Base-by-base conservation (phyloP, 352 stramenopile species). In the Pythium guiyangense region DNA sequence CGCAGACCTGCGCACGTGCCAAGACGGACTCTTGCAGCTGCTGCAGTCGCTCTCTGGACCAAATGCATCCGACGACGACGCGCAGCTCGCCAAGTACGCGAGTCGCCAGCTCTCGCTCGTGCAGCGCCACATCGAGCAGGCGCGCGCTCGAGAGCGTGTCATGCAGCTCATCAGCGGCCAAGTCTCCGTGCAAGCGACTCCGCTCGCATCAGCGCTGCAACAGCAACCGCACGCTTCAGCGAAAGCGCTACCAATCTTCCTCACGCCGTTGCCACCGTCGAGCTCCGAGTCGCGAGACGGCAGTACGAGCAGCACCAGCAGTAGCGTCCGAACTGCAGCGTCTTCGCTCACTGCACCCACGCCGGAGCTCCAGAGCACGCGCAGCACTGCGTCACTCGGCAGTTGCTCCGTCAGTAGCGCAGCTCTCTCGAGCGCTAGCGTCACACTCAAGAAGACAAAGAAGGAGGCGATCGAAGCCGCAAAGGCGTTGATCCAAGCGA, bases 81-180 rank as follows among this genome's bases (percentile, higher is more conserved):
- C 69, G 31, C 74, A 76, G 43, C 64, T 91, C 12, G 78, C 49
- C 44, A 76, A 83, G 61, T 91, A 91, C 63, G 71, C 77, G 2
- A 55, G 57, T 14, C 67, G 79, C 29, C 73, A 91, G 56, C 54
- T 91, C 35, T 66, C 68, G 9, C 53, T 84, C 5, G 70, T 91
- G 14, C 69, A 79, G 22, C 63, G 65, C 0, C 78, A 91, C 40
- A 57, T 80, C 22, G 74, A 84, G 45, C 70, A 85, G 29, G 52
- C 73, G 20, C 57, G 80, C 49, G 80, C 78, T 29, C 60, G 73
- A 25, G 76, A 84, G 51, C 76, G 80, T 6, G 78, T 91, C 14
- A 54, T 76, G 10, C 64, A 73, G 17, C 54, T 91, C 22, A 47
- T 91, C 12, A 48, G 35, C 11, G 69, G 65, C 0, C 45, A 63